These are phyloP conservation scores for Nematodospora anomalae DNA, from an alignment of 1,139 yeast genomes.

Conservation along the genomic window DNA sequence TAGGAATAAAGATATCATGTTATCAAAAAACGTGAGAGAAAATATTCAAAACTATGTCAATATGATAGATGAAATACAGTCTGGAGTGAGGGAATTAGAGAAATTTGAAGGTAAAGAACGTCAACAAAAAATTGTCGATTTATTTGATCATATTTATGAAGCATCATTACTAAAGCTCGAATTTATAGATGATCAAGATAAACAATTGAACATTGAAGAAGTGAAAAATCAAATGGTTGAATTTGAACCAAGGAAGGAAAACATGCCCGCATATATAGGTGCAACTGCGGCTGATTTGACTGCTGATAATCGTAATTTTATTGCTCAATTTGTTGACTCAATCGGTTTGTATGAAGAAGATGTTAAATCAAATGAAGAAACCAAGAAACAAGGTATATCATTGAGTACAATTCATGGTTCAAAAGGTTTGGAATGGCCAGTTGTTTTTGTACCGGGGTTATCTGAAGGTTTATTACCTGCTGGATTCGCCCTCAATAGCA, in stretches of 20 bases:
- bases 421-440: conserved; percentile 94
- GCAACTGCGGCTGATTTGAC: conserved; percentile 20
- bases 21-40: conserved; percentile 5
- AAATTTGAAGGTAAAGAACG: neutral
- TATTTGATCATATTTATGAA: conserved; percentile 28
- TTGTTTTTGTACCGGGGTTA: conserved; percentile 77
- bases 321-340: conserved; percentile 58
- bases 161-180: conserved; percentile 34
- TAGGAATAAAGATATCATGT: neutral
- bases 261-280: conserved; percentile 44
- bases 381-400: conserved; percentile 30
- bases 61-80: conserved; percentile 23
- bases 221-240: conserved; percentile 43
- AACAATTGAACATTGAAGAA: conserved; percentile 41
- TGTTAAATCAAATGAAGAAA: conserved; percentile 19
- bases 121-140: conserved; percentile 9
- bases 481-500: conserved; percentile 27
- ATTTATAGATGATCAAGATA: conserved; percentile 25
- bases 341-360: conserved; percentile 53
- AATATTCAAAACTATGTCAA: conserved; percentile 5
- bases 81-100: conserved; percentile 11
- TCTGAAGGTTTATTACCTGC: conserved; percentile 63
- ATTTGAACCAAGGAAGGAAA: conserved; percentile 52
- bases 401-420: conserved; percentile 85
- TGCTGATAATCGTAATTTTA: conserved; percentile 28